A percentile compares a stretch with the other conserved stretches of the same genome.
phyloP scores from a whole-genome alignment of 208 protist genomes.

The Acanthamoeba lenticulata region DNA sequence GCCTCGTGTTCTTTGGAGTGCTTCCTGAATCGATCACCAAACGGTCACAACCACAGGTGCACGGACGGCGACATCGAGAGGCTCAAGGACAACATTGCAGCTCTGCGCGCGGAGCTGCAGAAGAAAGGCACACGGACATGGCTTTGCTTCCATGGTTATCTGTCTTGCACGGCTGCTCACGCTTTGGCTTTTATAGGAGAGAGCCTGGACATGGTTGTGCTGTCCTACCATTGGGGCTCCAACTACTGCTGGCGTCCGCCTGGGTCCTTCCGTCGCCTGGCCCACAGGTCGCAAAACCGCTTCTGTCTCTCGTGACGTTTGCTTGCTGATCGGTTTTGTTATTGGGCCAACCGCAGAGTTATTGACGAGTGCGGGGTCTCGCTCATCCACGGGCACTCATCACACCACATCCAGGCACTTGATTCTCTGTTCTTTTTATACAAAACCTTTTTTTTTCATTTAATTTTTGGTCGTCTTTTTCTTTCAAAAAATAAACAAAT shows the following conservation, averaged over 20 bases:
- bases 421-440: not conserved
- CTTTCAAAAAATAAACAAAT: not conserved
- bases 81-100: not conserved
- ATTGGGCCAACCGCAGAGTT: not conserved
- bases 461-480: no score
- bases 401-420: slow-evolving; percentile 15
- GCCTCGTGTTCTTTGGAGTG: not conserved
- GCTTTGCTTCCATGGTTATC: not conserved
- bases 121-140: not conserved
- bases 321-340: not conserved
- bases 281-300: not conserved
- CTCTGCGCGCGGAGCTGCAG: not conserved
- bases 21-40: not conserved
- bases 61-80: slow-evolving; percentile 5
- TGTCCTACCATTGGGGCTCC: slow-evolving; percentile 1
- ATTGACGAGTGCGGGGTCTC: slow-evolving; percentile 9
- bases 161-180: not conserved
- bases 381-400: slow-evolving; percentile 12
- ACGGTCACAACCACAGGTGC: not conserved
- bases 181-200: not conserved
- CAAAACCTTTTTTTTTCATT: not conserved
- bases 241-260: slow-evolving; percentile 1
- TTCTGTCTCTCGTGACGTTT: not conserved
- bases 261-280: not conserved
- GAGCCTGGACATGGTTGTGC: not conserved